Conservation (phyloP, 2,329 filamentous ascomycete genomes). For the Monosporascus cannonballus region DNA sequence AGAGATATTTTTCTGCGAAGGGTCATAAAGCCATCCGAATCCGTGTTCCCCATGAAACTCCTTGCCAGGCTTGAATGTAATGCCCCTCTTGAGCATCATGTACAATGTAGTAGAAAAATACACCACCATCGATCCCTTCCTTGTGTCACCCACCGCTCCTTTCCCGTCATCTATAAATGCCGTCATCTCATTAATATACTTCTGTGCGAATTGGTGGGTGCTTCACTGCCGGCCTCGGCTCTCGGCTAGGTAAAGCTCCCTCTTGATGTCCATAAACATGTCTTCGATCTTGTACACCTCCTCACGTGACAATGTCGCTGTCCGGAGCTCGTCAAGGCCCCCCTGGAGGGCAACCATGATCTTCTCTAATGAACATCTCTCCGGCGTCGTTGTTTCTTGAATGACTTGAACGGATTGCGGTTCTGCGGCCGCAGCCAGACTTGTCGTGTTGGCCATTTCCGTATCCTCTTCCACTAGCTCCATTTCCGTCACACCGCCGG, state of each 20-base stretch:
- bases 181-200: not conserved
- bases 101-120: not conserved
- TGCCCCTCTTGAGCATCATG: not conserved
- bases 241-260: conserved; percentile 66
- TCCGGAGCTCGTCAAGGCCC: conserved; percentile 54
- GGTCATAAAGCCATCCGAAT: not conserved
- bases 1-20: not conserved
- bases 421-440: not conserved
- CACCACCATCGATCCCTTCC: not conserved
- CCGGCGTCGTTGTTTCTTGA: conserved; percentile 13
- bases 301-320: conserved; percentile 53
- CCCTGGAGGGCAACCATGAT: conserved; percentile 50
- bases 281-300: conserved; percentile 71
- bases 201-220: not conserved
- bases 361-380: conserved; percentile 32
- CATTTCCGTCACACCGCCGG: conserved; percentile 3
- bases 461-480: conserved; percentile 8
- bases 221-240: conserved; percentile 37
- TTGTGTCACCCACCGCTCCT: not conserved
- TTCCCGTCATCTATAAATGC: not conserved
- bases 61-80: not conserved
- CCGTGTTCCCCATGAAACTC: not conserved
- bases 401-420: not conserved
- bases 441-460: not conserved
- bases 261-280: conserved; percentile 71